Conservation (phyloP, 2,329 filamentous ascomycete genomes). For the Aspergillus spinulosporus region DNA sequence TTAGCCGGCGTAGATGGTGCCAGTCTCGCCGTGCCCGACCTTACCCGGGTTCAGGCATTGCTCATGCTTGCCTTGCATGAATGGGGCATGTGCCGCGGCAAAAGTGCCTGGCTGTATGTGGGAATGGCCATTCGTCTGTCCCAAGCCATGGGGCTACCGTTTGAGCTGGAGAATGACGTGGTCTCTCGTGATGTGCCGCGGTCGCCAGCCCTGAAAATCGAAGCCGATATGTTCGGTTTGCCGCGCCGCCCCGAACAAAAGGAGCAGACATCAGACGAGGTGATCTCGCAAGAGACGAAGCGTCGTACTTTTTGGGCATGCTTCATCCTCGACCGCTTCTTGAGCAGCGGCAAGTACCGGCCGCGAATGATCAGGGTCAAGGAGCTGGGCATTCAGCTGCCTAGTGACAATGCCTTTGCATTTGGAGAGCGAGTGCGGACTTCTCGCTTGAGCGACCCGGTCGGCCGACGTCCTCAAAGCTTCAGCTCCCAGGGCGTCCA, state of each 20-base stretch:
- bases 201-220: constrained; percentile 38
- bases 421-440: constrained; percentile 58
- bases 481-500: constrained; percentile 45
- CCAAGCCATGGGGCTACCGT: constrained; percentile 48
- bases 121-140: constrained; percentile 49
- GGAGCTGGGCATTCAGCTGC: constrained; percentile 56
- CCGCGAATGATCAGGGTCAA: constrained; percentile 54
- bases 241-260: constrained; percentile 34
- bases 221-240: constrained; percentile 43
- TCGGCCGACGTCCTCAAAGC: constrained; percentile 39
- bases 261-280: constrained; percentile 46
- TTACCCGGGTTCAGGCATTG: constrained; percentile 55
- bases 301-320: constrained; percentile 61
- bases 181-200: constrained; percentile 47
- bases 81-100: constrained; percentile 57
- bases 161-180: constrained; percentile 50
- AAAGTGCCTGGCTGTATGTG: constrained; percentile 54
- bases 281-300: constrained; percentile 56
- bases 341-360: constrained; percentile 56
- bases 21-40: constrained; percentile 43
- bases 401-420: constrained; percentile 57
- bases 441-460: constrained; percentile 48
- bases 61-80: constrained; percentile 60
- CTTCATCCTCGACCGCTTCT: constrained; percentile 57
- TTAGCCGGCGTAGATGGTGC: constrained; percentile 48